Conservation (phyloP, 2,329 filamentous ascomycete genomes). For the Coleophoma eucalyptorum region DNA sequence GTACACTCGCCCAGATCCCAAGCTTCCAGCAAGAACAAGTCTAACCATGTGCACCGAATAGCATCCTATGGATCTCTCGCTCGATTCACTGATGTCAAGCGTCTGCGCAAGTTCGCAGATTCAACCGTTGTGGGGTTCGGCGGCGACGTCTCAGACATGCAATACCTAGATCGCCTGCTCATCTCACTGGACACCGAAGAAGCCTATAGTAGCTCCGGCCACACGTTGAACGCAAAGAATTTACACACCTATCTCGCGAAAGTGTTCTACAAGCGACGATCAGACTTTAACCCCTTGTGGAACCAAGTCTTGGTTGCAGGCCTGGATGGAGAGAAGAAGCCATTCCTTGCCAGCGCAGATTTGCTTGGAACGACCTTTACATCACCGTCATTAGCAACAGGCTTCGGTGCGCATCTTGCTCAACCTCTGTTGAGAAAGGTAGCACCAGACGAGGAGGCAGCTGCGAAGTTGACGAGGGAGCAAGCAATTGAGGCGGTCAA, state of each 20-base stretch:
- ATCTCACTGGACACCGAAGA: conserved; percentile 83
- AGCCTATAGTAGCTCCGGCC: conserved; percentile 61
- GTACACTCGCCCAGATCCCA: conserved; percentile 39
- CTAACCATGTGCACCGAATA: conserved; percentile 30
- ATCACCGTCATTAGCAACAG: conserved; percentile 84
- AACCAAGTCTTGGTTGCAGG: conserved; percentile 92
- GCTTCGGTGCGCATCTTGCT: conserved; percentile 89
- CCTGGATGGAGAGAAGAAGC: conserved; percentile 72
- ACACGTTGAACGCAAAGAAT: conserved; percentile 80
- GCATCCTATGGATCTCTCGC: conserved; percentile 97
- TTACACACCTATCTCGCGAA: conserved; percentile 96
- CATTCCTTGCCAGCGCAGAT: conserved; percentile 90
- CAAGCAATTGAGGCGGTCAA: conserved; percentile 76
- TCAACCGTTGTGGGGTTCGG: conserved; percentile 87
- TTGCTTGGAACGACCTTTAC: conserved; percentile 90
- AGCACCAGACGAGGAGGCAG: conserved; percentile 79
- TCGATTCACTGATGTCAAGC: conserved; percentile 95
- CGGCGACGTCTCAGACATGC: conserved; percentile 98
- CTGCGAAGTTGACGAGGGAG: conserved; percentile 68
- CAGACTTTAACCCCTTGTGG: conserved; percentile 96
- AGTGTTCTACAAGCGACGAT: conserved; percentile 91
- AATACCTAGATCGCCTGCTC: conserved; percentile 92
- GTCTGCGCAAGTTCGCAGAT: conserved; percentile 83
- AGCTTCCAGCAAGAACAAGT: not conserved
- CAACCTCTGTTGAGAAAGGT: conserved; percentile 84